Evolutionary conservation across 1,284 basidiomycete genomes (phyloP), one percentile per base, ranked within the genome.

Genomic region (Puccinia coronata): DNA sequence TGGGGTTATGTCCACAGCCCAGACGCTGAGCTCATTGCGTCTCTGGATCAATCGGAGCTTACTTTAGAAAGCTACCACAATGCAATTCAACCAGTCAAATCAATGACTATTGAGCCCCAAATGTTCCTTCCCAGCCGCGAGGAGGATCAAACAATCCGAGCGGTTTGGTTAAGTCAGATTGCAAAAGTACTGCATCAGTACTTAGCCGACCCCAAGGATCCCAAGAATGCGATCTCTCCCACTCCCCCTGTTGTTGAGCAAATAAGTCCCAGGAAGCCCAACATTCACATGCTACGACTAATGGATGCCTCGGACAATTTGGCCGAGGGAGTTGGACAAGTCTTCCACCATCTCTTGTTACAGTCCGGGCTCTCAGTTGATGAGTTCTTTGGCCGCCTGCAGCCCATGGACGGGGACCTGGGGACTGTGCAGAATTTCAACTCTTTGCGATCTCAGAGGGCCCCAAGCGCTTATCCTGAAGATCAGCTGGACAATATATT

Each of bases 381-480:
- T 3, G 25, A 61, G 9, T 61, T 61, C 25, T 61, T 28, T 61
- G 12, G 8, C 5, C 34, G 57, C 2, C 34, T 61, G 2, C 57
- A 61, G 57, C 57, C 57, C 25, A 61, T 31, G 16, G 57, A 61
- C 20, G 57, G 57, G 6, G 57, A 61, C 31, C 23, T 61, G 20
- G 57, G 57, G n/a, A 61, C 57, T 4, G 31, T 61, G n/a, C 57
- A 61, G 31, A 61, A 61, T 23, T 61, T 61, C 34, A 61, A 61
- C 20, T 11, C n/a, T 23, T 61, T 61, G 57, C 11, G 57, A 12
- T 5, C 57, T 36, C 57, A 61, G 57, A 5, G 57, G 11, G n/a
- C 57, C 4, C 57, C 57, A 28, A 61, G 57, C 23, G 34, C 57
- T 5, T 61, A 12, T 36, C 16, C 16, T 9, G 12, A 61, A 61